A percentile compares a stretch with the other conserved stretches of the same genome.
Conservation (phyloP, 2,329 filamentous ascomycete genomes). For the Teratosphaeria viscida region DNA sequence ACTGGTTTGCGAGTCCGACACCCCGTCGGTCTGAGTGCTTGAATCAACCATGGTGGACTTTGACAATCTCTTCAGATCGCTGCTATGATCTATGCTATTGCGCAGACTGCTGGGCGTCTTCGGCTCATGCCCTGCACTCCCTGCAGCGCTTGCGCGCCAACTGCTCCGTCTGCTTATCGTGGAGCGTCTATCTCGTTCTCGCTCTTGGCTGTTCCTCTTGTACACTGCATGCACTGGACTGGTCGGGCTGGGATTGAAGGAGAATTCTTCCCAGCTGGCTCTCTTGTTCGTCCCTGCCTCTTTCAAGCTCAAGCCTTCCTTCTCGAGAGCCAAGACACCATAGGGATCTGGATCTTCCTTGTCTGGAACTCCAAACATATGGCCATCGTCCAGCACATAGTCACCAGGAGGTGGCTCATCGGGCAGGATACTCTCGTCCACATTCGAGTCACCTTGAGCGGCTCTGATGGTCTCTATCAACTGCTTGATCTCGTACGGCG, state of each 20-base stretch:
- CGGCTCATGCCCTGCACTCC: constrained; percentile 6
- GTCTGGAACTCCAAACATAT: constrained; percentile 67
- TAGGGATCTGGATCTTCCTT: constrained; percentile 81
- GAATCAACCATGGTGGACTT: constrained; percentile 16
- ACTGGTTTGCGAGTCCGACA: constrained; percentile 10
- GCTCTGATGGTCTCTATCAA: constrained; percentile 78
- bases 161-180: constrained; percentile 51
- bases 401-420: constrained; percentile 69
- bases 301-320: constrained; percentile 77
- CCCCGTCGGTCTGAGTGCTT: constrained; percentile 22
- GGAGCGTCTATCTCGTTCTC: constrained; percentile 9
- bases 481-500: constrained; percentile 46
- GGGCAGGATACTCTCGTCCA: constrained; percentile 58
- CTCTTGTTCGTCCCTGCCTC: constrained; percentile 73
- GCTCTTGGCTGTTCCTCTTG: constrained; percentile 49
- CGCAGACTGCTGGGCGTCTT: constrained; percentile 22
- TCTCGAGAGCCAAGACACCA: constrained; percentile 80
- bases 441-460: constrained; percentile 71
- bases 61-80: constrained; percentile 4
- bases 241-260: constrained; percentile 64
- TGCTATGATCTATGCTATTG: constrained; percentile 17
- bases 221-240: constrained; percentile 59
- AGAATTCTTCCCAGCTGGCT: constrained; percentile 69
- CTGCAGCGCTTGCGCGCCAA: constrained; percentile 35
- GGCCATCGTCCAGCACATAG: constrained; percentile 44